phyloP scores from a whole-genome alignment of 129 eudicot species.

The Pseudognaphalium luteoalbum region DNA sequence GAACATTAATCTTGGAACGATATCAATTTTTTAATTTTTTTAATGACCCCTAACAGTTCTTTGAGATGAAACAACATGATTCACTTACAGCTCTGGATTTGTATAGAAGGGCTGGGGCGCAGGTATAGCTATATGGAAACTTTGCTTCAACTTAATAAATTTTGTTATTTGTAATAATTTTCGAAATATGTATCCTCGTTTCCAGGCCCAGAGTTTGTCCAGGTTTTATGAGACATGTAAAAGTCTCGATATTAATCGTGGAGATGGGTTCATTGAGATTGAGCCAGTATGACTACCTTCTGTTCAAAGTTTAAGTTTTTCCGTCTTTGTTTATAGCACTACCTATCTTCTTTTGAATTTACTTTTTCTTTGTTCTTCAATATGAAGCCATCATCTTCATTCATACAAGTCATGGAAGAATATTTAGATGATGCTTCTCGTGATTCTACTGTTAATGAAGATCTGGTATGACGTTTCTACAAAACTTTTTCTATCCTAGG shows the following conservation, averaged over 20 bases:
- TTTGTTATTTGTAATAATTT: background rate
- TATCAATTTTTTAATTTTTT: background rate
- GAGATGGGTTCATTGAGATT: slow-evolving; percentile 63
- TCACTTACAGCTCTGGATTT: slow-evolving; percentile 71
- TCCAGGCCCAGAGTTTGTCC: slow-evolving; percentile 74
- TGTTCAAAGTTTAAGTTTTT: background rate
- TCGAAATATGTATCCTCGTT: background rate
- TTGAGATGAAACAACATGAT: slow-evolving; percentile 90
- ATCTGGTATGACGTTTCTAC: slow-evolving; percentile 43
- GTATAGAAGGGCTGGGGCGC: slow-evolving; percentile 77
- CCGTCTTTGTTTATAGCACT: background rate
- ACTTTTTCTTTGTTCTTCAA: slow-evolving; percentile 21
- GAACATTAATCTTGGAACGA: background rate
- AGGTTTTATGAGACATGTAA: slow-evolving; percentile 83
- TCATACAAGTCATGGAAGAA: slow-evolving; percentile 92
- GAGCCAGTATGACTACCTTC: slow-evolving; percentile 60
- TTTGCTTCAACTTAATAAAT: background rate
- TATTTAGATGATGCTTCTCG: slow-evolving; percentile 75
- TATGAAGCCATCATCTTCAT: slow-evolving; percentile 81
- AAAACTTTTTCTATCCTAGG: background rate
- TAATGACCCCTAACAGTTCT: slow-evolving; percentile 53
- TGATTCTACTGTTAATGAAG: slow-evolving; percentile 65
- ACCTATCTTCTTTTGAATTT: background rate
- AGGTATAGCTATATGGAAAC: slow-evolving; percentile 45
- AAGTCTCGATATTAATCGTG: slow-evolving; percentile 66